Evolutionary conservation across 768 basidiomycete genomes (phyloP), one percentile per base, ranked within the genome.

Genomic region (Suillus tomentosus): DNA sequence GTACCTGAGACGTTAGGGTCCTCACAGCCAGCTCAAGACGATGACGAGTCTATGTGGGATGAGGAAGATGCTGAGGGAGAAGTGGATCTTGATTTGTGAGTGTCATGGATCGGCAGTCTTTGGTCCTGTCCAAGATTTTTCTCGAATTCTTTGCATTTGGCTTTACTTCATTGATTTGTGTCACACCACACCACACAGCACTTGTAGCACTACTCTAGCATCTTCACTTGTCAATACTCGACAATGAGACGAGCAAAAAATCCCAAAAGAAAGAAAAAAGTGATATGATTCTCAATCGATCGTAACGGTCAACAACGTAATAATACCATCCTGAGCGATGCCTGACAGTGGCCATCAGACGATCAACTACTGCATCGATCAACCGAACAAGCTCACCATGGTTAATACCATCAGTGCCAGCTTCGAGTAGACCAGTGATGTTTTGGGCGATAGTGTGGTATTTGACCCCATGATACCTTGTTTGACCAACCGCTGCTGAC

Each of bases 291-390:
- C 2, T 76, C 66, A 78, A 53, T 74, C 51, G 37, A 84, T 81
- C 3, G 75, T 81, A 22, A 88, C 82, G 2, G 84, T 88, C 61
- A 89, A 74, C 24, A 88, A 68, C 1, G 80, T 80, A 17, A 84
- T 82, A 40, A 82, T 77, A 51, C 87, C 87, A 69, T 88, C 87
- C 42, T 81, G 81, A 3, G 87, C 81, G 60, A 88, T 90, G 36
- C 78, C 87, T 87, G 17, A n/a, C 22, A 65, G 60, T 15, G 39
- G 27, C 27, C 62, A 62, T 64, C 42, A 37, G 31, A 27, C 11
- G 43, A 14, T 27, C 22, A 22, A 34, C 53, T 19, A 34, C 13
- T 14, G 17, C 31, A 31, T 31, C 31, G 31, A 31, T 31, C 31
- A 19, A 31, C 47, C 19, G 15, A 31, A 13, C 34, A 6, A 17